A percentile compares a stretch with the other conserved stretches of the same genome.
phyloP scores from a whole-genome alignment of 2,329 filamentous ascomycete species.

The Podosphaera fusca region DNA sequence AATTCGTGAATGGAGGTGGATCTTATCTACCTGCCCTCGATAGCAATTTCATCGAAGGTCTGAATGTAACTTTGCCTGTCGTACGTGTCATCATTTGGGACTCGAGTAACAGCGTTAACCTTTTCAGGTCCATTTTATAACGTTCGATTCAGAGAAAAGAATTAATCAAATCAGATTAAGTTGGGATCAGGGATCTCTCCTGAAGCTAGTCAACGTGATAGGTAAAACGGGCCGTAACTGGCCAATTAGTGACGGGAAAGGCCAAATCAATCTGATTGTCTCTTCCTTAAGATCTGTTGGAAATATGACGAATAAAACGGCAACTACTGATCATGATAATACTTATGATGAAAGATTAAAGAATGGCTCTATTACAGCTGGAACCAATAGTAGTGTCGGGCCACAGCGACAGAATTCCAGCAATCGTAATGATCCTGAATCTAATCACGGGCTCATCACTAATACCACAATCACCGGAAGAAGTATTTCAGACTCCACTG shows the following conservation, averaged over 20 bases:
- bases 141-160: constrained; percentile 52
- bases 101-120: constrained; percentile 4
- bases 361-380: too few relatives aligned
- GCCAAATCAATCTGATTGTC: constrained; percentile 59
- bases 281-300: constrained; percentile 30
- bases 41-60: constrained; percentile 80
- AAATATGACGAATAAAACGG: constrained; percentile 15
- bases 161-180: constrained; percentile 72
- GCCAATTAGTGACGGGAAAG: constrained; percentile 74
- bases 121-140: constrained; percentile 61
- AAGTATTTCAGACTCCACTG: not conserved
- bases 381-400: too few relatives aligned
- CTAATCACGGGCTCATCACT: too few relatives aligned
- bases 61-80: constrained; percentile 54
- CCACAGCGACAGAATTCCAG: too few relatives aligned
- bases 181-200: constrained; percentile 85
- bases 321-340: constrained; percentile 6
- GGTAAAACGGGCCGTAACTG: constrained; percentile 77
- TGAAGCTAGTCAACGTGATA: constrained; percentile 88
- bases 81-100: constrained; percentile 28
- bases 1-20: constrained; percentile 63
- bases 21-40: constrained; percentile 73
- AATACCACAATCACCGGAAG: too few relatives aligned
- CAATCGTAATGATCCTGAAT: too few relatives aligned
- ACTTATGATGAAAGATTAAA: too few relatives aligned